phyloP scores from a whole-genome alignment of 2,329 filamentous ascomycete genomes.

The Fusarium brevicatenulatum region DNA sequence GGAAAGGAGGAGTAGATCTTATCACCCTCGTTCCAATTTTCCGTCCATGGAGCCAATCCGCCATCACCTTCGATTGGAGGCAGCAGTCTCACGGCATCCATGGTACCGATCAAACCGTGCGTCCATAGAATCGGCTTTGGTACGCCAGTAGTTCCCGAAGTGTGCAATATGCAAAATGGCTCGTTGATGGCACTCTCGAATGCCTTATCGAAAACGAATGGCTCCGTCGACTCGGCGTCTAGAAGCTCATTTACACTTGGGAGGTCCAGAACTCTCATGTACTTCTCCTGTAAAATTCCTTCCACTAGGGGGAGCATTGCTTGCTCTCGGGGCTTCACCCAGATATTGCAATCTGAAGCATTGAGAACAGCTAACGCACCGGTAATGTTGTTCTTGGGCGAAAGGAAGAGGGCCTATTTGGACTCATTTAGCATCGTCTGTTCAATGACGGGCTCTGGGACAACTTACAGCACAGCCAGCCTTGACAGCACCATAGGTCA shows the following conservation, averaged over 20 bases:
- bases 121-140: slow-evolving; percentile 54
- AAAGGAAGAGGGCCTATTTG: slow-evolving; percentile 47
- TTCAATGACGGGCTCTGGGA: neutral
- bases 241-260: slow-evolving; percentile 46
- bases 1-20: slow-evolving; percentile 46
- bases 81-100: slow-evolving; percentile 52
- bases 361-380: slow-evolving; percentile 49
- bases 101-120: slow-evolving; percentile 47
- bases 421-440: neutral
- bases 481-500: neutral
- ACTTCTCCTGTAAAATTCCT: slow-evolving; percentile 36
- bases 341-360: slow-evolving; percentile 46
- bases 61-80: slow-evolving; percentile 46
- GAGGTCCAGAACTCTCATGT: slow-evolving; percentile 45
- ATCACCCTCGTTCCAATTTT: slow-evolving; percentile 36
- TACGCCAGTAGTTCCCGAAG: slow-evolving; percentile 55
- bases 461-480: neutral
- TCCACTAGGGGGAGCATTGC: slow-evolving; percentile 32
- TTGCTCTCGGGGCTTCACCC: slow-evolving; percentile 42
- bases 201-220: slow-evolving; percentile 42
- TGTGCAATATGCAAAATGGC: slow-evolving; percentile 53
- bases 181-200: slow-evolving; percentile 48
- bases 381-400: slow-evolving; percentile 48
- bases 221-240: slow-evolving; percentile 18
- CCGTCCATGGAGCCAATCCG: slow-evolving; percentile 40